phyloP scores from a whole-genome alignment of 129 eudicot genomes.

The Dittrichia graveolens region DNA sequence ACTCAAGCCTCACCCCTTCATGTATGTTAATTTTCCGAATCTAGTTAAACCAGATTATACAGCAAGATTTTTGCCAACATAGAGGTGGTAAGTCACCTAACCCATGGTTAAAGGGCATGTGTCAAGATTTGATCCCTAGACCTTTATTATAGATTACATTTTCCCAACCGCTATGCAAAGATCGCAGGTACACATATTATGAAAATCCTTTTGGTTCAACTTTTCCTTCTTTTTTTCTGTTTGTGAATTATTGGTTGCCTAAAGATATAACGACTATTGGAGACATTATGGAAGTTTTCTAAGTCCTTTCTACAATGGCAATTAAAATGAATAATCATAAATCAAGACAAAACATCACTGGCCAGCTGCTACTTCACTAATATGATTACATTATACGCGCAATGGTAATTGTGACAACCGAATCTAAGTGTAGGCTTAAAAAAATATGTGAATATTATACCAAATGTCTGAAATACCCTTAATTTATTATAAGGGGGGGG shows the following conservation, averaged over 20 bases:
- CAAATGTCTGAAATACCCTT: neutral
- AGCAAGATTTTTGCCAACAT: too few species aligned
- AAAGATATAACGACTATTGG: neutral
- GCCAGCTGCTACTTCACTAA: slow-evolving; percentile 1
- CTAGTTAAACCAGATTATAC: too few species aligned
- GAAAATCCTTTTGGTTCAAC: neutral
- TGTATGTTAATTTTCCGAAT: too few species aligned
- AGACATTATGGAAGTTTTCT: neutral
- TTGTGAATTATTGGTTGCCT: neutral
- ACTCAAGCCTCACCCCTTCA: too few species aligned
- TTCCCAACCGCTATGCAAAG: too few species aligned
- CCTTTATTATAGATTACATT: too few species aligned
- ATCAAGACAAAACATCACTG: slow-evolving; percentile 4
- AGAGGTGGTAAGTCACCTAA: too few species aligned
- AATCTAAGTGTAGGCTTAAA: neutral
- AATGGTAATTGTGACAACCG: neutral
- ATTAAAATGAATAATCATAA: neutral
- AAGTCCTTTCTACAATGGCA: neutral
- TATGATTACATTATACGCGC: slow-evolving; percentile 3
- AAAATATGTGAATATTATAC: neutral
- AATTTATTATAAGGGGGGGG: neutral
- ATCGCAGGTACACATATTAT: too few species aligned
- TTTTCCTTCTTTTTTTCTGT: too few species aligned
- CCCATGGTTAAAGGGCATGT: too few species aligned
- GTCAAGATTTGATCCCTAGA: too few species aligned